Evolutionary conservation across 1,139 yeast genomes (phyloP), one percentile per base, ranked within the genome.

Genomic region (Kurtzmaniella quercitrusa): DNA sequence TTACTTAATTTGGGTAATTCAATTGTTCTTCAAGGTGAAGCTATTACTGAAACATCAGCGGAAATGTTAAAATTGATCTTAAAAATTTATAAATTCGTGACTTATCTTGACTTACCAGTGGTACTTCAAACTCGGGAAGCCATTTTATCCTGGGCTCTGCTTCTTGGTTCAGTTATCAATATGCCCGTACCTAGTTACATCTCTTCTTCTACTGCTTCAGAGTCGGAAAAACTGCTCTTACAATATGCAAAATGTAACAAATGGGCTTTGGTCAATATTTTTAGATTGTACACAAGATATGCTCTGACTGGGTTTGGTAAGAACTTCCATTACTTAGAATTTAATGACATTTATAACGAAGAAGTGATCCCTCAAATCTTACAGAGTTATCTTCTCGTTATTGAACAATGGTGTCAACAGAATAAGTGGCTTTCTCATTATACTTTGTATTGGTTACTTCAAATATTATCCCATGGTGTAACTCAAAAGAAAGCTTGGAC

Each of bases 241-340:
- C 75, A 73, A 52, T 57, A 70, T 38, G 62, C 76, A 31, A 91
- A 89, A 62, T 79, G 93, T 50, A 87, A 89, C 63, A 93, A 93
- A 62, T 91, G 98, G 97, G 80, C 95, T 1, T 82, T 82, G 55
- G 90, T 89, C 31, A 89, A 89, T 58, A 63, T 91, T 41, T 79
- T 75, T 55, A 77, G 95, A 50, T 62, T 90, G n/a, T 87, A 85
- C 56, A 76, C 75, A 45, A 73, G 95, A 53, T 90, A 87, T 59
- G 90, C 87, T 2, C 76, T 83, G 7, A 61, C 56, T 38, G 59
- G 63, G 36, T 60, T 82, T 36, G 64, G 79, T 2, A 73, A 68
- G 43, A 80, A 77, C 51, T 78, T 71, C 50, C 63, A 68, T 14
- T 82, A 83, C 54, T 66, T 63, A 25, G 74, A 66, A 1, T 84